These are phyloP conservation scores for Tetrahymena malaccensis DNA, from an alignment of 73 alveolate species.

Conservation along the genomic window DNA sequence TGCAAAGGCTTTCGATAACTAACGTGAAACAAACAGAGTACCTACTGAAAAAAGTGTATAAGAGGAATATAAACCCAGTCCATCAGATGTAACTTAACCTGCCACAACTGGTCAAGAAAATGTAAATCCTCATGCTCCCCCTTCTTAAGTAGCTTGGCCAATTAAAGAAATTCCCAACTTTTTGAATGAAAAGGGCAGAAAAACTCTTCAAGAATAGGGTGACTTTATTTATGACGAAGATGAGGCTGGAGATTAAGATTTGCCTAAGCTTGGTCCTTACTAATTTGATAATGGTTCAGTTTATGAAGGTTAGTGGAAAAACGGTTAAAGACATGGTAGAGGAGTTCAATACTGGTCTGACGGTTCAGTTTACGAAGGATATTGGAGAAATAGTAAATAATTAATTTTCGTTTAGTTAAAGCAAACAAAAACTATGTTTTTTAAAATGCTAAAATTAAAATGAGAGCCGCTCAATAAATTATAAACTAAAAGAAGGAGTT, in stretches of 20 bases:
- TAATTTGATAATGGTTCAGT: conserved; percentile 41
- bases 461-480: neutral
- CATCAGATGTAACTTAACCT: neutral
- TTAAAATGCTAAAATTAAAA: too few relatives aligned
- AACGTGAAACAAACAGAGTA: neutral
- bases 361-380: conserved; percentile 71
- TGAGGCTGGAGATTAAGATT: neutral
- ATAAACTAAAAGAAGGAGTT: neutral
- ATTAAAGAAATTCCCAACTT: conserved; percentile 3
- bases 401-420: neutral
- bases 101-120: neutral
- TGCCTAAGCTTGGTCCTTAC: conserved; percentile 19
- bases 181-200: conserved; percentile 13
- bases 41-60: neutral
- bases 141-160: conserved; percentile 12
- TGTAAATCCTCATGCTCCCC: neutral
- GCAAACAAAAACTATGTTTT: neutral
- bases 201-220: conserved; percentile 16
- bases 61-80: neutral
- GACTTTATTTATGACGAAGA: conserved; percentile 6
- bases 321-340: conserved; percentile 55
- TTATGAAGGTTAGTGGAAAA: conserved; percentile 67
- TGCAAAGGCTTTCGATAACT: neutral
- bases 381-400: neutral
- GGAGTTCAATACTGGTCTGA: conserved; percentile 64